Evolutionary conservation across 768 basidiomycete species (phyloP).

Genomic region (Hydnum rufescens): DNA sequence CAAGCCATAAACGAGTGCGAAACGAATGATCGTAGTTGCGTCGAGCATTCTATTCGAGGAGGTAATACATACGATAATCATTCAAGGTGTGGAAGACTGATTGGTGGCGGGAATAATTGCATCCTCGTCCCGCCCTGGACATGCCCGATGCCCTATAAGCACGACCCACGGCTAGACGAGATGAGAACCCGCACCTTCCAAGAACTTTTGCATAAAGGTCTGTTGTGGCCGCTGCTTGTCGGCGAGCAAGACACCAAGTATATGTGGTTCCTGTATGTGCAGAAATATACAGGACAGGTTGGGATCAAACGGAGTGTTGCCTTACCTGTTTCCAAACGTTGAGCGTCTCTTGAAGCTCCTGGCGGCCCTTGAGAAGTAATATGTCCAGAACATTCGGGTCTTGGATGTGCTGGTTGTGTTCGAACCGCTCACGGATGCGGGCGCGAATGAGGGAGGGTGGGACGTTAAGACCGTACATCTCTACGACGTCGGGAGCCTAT

Average conservation of each 20-base stretch:
- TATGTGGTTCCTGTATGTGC: conserved; percentile 30
- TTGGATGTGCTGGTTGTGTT: conserved; percentile 62
- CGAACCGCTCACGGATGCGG: conserved; percentile 70
- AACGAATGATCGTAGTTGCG: too few species aligned
- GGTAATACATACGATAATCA: too few species aligned
- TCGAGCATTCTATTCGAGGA: too few species aligned
- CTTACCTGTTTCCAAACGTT: conserved; percentile 74
- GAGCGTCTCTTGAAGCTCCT: conserved; percentile 86
- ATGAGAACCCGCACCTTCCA: conserved; percentile 57
- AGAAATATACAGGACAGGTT: background rate
- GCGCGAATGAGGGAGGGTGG: conserved; percentile 62
- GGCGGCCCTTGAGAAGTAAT: conserved; percentile 60
- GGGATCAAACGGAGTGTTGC: background rate
- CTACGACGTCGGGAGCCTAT: conserved; percentile 80
- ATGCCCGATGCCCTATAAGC: conserved; percentile 2
- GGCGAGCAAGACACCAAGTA: conserved; percentile 47
- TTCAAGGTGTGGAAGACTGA: conserved; percentile 7
- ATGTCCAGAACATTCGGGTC: conserved; percentile 73
- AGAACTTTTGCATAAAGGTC: conserved; percentile 70
- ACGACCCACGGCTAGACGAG: background rate
- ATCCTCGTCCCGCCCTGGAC: conserved; percentile 54
- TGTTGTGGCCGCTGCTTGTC: conserved; percentile 25
- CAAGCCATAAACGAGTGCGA: too few species aligned
- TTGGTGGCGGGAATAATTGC: conserved; percentile 37
- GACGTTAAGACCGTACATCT: conserved; percentile 63